phyloP scores from a whole-genome alignment of 257 asterid species.

The Petunia axillaris region DNA sequence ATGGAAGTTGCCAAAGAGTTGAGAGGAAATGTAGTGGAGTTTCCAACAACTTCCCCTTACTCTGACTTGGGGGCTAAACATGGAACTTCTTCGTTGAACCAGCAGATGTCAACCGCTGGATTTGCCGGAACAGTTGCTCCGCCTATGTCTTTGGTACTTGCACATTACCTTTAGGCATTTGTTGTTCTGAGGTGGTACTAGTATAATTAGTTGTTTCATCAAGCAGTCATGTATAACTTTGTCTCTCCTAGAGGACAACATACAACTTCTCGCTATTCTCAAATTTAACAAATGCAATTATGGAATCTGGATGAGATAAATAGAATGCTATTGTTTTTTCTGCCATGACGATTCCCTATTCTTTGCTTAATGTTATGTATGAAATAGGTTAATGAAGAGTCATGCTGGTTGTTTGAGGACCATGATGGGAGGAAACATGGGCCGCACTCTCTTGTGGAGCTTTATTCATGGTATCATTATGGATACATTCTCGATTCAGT shows the following conservation, averaged over 20 bases:
- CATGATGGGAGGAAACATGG: slow-evolving; percentile 78
- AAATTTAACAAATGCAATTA: background rate
- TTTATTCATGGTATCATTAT: slow-evolving; percentile 74
- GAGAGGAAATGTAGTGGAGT: slow-evolving; percentile 23
- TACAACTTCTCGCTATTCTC: background rate
- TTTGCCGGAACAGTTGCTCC: slow-evolving; percentile 26
- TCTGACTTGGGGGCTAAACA: slow-evolving; percentile 17
- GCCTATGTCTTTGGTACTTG: slow-evolving; percentile 43
- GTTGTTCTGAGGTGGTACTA: slow-evolving; percentile 4
- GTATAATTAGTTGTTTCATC: slow-evolving; percentile 9
- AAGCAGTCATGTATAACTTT: slow-evolving; percentile 14
- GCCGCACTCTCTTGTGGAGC: slow-evolving; percentile 77
- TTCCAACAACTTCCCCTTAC: slow-evolving; percentile 17
- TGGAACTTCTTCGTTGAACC: slow-evolving; percentile 26
- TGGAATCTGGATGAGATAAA: slow-evolving; percentile 13
- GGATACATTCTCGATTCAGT: slow-evolving; percentile 60
- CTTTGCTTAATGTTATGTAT: slow-evolving; percentile 18
- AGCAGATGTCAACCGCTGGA: slow-evolving; percentile 31
- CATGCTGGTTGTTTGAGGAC: slow-evolving; percentile 85
- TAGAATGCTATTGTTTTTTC: slow-evolving; percentile 5
- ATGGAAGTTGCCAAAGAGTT: slow-evolving; percentile 25
- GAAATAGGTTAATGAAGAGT: slow-evolving; percentile 62
- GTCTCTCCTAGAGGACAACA: background rate
- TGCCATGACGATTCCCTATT: background rate
- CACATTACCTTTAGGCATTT: slow-evolving; percentile 13